Percentiles rank a stretch among this genome's conserved stretches.
phyloP scores from a whole-genome alignment of 306 rosid species.

The Carpinus viminea region DNA sequence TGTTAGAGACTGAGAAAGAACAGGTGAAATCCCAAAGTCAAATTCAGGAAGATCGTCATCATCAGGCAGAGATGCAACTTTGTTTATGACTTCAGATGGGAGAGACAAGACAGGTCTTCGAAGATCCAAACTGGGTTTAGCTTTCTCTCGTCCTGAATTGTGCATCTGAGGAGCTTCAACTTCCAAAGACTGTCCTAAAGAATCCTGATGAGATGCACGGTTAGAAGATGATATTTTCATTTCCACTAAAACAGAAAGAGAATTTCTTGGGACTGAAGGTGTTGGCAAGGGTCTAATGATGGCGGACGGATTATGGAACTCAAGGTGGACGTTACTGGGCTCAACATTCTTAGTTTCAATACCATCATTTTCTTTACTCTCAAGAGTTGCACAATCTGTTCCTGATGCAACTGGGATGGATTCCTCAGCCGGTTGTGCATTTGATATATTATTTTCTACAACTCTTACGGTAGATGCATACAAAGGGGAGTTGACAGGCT shows the following conservation, averaged over 20 bases:
- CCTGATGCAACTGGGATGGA: conserved; percentile 10
- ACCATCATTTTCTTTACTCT: neutral
- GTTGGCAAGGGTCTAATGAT: neutral
- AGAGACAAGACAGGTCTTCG: neutral
- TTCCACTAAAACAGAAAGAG: neutral
- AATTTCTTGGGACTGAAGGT: conserved; percentile 1
- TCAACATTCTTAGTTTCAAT: neutral
- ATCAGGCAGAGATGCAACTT: conserved; percentile 3
- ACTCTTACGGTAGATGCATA: neutral
- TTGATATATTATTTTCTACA: neutral
- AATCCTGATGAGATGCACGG: conserved; percentile 3
- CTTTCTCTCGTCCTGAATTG: conserved; percentile 2
- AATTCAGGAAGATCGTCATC: conserved; percentile 33
- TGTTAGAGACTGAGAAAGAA: conserved; percentile 1
- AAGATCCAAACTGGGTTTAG: conserved; percentile 1
- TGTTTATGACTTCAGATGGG: conserved; percentile 4
- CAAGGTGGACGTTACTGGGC: neutral
- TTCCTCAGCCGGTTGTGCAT: neutral
- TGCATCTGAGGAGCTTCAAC: conserved; percentile 16
- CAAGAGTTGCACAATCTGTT: conserved; percentile 1
- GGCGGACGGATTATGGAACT: neutral
- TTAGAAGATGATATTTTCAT: conserved; percentile 5
- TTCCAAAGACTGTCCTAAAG: conserved; percentile 3
- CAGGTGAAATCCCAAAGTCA: conserved; percentile 20
- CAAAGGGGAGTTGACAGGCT: neutral